Conservation (phyloP, 805 yeast genomes). For the Cyberlindnera maclurae region DNA sequence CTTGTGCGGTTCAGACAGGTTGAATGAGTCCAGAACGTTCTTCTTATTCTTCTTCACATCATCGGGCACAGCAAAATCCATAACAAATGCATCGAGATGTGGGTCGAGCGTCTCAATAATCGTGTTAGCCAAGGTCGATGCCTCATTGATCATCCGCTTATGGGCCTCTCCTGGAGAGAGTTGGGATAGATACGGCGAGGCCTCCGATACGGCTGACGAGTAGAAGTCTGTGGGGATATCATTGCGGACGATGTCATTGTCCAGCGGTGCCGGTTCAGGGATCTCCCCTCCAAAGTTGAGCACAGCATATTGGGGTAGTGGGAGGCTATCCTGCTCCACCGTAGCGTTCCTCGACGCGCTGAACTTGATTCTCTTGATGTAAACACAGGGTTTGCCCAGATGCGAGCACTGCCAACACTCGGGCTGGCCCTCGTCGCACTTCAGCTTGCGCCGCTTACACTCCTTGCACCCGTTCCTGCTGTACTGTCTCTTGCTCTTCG, state of each 20-base stretch:
- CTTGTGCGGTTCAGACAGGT: constrained; percentile 18
- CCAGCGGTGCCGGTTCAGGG: too few species aligned
- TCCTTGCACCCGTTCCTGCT: constrained; percentile 39
- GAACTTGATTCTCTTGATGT: constrained; percentile 24
- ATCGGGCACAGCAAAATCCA: constrained; percentile 12
- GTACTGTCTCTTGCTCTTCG: constrained; percentile 32
- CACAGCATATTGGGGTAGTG: neutral
- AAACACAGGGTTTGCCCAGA: constrained; percentile 31
- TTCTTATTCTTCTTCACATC: constrained; percentile 19
- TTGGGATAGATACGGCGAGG: constrained; percentile 1
- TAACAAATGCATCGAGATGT: constrained; percentile 14
- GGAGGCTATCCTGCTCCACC: neutral
- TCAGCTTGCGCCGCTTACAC: constrained; percentile 38
- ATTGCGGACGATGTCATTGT: too few species aligned
- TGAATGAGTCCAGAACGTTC: constrained; percentile 17
- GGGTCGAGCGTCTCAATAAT: constrained; percentile 17
- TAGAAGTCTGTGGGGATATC: too few species aligned
- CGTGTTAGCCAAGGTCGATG: constrained; percentile 18
- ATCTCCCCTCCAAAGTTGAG: too few species aligned
- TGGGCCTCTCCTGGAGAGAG: constrained; percentile 14
- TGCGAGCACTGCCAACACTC: constrained; percentile 35
- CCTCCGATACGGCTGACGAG: neutral
- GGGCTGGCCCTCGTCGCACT: constrained; percentile 23
- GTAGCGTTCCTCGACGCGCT: constrained; percentile 15
- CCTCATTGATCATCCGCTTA: constrained; percentile 16